phyloP scores from a whole-genome alignment of 192 early-diverging fungal species.

The Gaertneriomyces semiglobifer region DNA sequence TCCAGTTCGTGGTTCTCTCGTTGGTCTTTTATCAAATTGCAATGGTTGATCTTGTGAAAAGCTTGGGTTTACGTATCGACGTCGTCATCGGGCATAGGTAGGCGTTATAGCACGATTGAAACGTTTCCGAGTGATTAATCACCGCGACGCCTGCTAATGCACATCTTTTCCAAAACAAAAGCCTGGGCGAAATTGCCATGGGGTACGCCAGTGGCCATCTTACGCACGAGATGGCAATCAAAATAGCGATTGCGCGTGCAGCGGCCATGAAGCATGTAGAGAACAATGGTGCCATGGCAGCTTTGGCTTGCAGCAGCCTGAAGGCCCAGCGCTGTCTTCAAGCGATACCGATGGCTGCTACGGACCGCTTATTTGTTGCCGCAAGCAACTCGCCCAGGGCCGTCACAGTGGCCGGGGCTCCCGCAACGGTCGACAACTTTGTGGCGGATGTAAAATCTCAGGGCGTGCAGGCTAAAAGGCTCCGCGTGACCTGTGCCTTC shows the following conservation, averaged over 20 bases:
- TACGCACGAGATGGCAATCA: constrained; percentile 22
- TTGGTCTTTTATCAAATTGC: constrained; percentile 35
- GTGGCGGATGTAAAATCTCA: constrained; percentile 20
- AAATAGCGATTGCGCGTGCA: constrained; percentile 34
- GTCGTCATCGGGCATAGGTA: constrained; percentile 28
- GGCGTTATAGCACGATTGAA: neutral
- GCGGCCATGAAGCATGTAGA: constrained; percentile 18
- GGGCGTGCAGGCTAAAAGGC: constrained; percentile 25
- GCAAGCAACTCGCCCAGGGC: constrained; percentile 32
- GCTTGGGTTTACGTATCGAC: constrained; percentile 17
- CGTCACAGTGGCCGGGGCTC: constrained; percentile 30
- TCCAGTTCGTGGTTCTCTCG: constrained; percentile 27
- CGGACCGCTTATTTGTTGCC: constrained; percentile 28
- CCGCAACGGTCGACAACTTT: constrained; percentile 23
- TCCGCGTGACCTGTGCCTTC: constrained; percentile 34
- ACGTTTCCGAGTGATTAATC: neutral
- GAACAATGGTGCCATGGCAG: constrained; percentile 34
- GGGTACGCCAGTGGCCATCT: constrained; percentile 29
- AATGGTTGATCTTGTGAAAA: constrained; percentile 29
- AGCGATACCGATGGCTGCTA: constrained; percentile 6
- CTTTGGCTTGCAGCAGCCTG: constrained; percentile 9
- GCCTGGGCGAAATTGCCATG: constrained; percentile 37
- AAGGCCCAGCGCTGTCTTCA: constrained; percentile 12
- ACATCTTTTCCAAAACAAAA: neutral
- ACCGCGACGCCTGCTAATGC: neutral